These are phyloP conservation scores for Starmera amethionina DNA, from an alignment of 805 yeast species.

Conservation along the genomic window DNA sequence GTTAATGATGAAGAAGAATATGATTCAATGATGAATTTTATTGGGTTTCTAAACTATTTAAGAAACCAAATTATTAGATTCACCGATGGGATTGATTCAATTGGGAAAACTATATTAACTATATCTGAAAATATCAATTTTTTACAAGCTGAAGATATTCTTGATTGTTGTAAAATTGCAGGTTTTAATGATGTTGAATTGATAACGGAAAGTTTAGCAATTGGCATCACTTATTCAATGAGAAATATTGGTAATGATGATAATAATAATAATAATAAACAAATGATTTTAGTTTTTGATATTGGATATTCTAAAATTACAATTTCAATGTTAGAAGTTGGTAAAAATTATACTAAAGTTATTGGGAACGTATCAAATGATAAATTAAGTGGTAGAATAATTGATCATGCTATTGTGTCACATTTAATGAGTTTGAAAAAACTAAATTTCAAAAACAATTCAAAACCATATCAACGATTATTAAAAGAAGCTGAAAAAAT, in stretches of 20 bases:
- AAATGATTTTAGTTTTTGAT: slow-evolving; percentile 66
- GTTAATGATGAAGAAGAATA: not conserved
- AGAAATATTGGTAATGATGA: slow-evolving; percentile 52
- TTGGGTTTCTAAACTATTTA: not conserved
- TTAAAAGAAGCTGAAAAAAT: slow-evolving; percentile 64
- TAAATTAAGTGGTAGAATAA: slow-evolving; percentile 78
- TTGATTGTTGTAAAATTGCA: slow-evolving; percentile 72
- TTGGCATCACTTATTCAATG: slow-evolving; percentile 82
- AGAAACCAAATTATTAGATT: not conserved
- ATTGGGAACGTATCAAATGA: slow-evolving; percentile 66
- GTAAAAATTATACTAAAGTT: slow-evolving; percentile 70
- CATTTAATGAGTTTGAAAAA: slow-evolving; percentile 71
- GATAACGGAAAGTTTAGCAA: slow-evolving; percentile 78
- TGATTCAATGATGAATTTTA: not conserved
- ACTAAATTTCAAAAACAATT: slow-evolving; percentile 63
- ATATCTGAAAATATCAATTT: slow-evolving; percentile 82
- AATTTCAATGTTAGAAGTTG: slow-evolving; percentile 61
- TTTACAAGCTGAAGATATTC: slow-evolving; percentile 72
- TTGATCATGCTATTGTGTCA: slow-evolving; percentile 66
- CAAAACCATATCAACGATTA: slow-evolving; percentile 74
- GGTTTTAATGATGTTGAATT: slow-evolving; percentile 79
- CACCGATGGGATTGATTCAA: slow-evolving; percentile 8
- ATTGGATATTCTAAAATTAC: slow-evolving; percentile 76
- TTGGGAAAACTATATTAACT: slow-evolving; percentile 65
- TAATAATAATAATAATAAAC: slow-evolving; percentile 7